phyloP scores from a whole-genome alignment of 768 basidiomycete genomes.

The Tylopilus cervinicoccineus region DNA sequence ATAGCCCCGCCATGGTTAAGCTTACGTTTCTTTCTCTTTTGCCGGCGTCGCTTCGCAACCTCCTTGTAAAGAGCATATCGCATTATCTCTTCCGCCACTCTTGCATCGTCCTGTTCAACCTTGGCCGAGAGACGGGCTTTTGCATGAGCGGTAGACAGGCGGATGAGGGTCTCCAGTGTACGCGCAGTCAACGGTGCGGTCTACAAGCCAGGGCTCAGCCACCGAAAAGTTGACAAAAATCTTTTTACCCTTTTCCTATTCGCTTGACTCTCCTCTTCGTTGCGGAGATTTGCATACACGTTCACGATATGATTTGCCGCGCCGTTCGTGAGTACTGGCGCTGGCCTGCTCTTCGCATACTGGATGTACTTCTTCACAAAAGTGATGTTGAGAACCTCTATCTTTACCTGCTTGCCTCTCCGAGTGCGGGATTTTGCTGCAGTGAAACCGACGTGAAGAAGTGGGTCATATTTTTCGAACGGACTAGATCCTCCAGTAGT shows the following conservation, averaged over 20 bases:
- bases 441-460: conserved; percentile 82
- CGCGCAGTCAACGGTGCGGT: conserved; percentile 97
- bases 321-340: conserved; percentile 85
- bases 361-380: conserved; percentile 99
- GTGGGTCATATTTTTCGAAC: conserved; percentile 95
- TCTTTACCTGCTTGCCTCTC: conserved; percentile 55
- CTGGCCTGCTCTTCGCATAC: conserved; percentile 86
- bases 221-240: neutral
- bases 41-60: conserved; percentile 71
- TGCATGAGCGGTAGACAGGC: conserved; percentile 95
- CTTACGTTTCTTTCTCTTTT: conserved; percentile 80
- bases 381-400: conserved; percentile 85
- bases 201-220: conserved; percentile 39
- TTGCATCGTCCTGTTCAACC: conserved; percentile 82
- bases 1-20: conserved; percentile 63
- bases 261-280: conserved; percentile 80
- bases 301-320: conserved; percentile 93
- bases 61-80: conserved; percentile 98
- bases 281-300: conserved; percentile 87
- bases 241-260: conserved; percentile 75
- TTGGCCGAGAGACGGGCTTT: conserved; percentile 87
- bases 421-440: conserved; percentile 47
- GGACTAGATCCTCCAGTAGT: conserved; percentile 51
- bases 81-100: conserved; percentile 90
- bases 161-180: conserved; percentile 97